A percentile compares a stretch with the other conserved stretches of the same genome.
phyloP scores from a whole-genome alignment of 2,329 filamentous ascomycete genomes.

The Pezizomycotina sp. region DNA sequence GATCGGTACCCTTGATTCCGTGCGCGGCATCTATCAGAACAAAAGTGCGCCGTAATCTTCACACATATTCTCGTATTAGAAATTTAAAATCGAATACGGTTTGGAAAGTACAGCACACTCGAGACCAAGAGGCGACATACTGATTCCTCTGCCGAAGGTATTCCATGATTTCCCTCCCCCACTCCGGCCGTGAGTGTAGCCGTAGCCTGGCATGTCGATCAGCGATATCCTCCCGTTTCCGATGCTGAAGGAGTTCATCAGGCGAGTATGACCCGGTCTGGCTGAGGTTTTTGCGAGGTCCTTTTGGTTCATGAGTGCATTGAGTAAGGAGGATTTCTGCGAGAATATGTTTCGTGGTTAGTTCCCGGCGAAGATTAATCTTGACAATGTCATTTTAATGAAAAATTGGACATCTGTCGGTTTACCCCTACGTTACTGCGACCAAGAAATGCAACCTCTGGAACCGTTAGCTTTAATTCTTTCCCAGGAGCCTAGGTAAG shows the following conservation, averaged over 20 bases:
- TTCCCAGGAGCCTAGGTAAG: not conserved
- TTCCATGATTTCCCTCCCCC: constrained; percentile 52
- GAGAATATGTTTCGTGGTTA: not conserved
- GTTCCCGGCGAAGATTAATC: not conserved
- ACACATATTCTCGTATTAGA: no score
- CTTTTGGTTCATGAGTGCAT: constrained; percentile 40
- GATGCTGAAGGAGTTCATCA: constrained; percentile 51
- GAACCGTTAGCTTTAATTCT: constrained; percentile 28
- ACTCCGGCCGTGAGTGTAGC: constrained; percentile 43
- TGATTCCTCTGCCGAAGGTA: constrained; percentile 47
- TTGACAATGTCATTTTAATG: not conserved
- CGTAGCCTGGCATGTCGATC: constrained; percentile 58
- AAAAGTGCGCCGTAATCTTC: constrained; percentile 42
- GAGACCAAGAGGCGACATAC: constrained; percentile 23
- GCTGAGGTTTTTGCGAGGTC: constrained; percentile 40
- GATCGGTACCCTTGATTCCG: constrained; percentile 46
- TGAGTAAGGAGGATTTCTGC: constrained; percentile 46
- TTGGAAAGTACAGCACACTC: not conserved
- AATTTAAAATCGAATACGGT: not conserved
- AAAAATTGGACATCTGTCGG: constrained; percentile 1
- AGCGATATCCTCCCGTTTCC: constrained; percentile 40
- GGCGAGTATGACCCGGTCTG: constrained; percentile 44
- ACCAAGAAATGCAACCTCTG: constrained; percentile 51
- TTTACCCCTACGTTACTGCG: constrained; percentile 47
- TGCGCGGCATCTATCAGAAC: constrained; percentile 47